Conservation (phyloP, 2,329 filamentous ascomycete genomes). For the Paecilomyces dactylethromorphus region DNA sequence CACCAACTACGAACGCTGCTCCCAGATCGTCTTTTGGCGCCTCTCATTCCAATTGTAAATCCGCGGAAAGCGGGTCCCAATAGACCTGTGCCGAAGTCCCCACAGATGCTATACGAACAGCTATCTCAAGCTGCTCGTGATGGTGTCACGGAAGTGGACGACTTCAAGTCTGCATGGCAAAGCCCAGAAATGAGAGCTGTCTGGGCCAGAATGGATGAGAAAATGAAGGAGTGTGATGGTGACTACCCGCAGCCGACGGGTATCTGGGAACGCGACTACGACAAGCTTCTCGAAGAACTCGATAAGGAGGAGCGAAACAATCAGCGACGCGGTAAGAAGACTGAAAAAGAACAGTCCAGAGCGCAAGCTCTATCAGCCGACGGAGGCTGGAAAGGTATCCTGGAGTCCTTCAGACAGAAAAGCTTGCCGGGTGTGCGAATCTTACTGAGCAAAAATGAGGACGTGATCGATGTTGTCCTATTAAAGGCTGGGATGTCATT, state of each 20-base stretch:
- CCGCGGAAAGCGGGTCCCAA: slow-evolving; percentile 15
- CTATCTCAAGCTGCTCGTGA: slow-evolving; percentile 28
- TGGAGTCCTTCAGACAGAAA: slow-evolving; percentile 23
- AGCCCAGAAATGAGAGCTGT: slow-evolving; percentile 32
- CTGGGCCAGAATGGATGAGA: slow-evolving; percentile 30
- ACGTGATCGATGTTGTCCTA: slow-evolving; percentile 21
- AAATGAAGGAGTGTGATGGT: slow-evolving; percentile 31
- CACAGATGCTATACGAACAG: slow-evolving; percentile 26
- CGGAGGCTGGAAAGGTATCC: slow-evolving; percentile 25
- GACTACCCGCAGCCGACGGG: slow-evolving; percentile 28
- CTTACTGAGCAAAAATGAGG: slow-evolving; percentile 14
- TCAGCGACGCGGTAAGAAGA: slow-evolving; percentile 16
- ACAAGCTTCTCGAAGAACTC: slow-evolving; percentile 24
- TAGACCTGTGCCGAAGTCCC: slow-evolving; percentile 23
- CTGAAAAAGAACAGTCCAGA: slow-evolving; percentile 24
- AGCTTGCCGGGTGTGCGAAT: slow-evolving; percentile 23
- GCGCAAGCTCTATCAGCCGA: slow-evolving; percentile 18
- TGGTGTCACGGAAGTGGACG: slow-evolving; percentile 29
- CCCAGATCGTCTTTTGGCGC: slow-evolving; percentile 34
- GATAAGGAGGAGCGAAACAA: slow-evolving; percentile 19
- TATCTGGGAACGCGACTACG: slow-evolving; percentile 37
- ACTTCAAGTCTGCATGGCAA: slow-evolving; percentile 35
- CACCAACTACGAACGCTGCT: slow-evolving; percentile 36
- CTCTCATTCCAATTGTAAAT: slow-evolving; percentile 31
- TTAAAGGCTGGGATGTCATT: slow-evolving; percentile 28